A percentile compares a stretch with the other conserved stretches of the same genome.
Evolutionary conservation across 2,329 filamentous ascomycete genomes (phyloP).

Genomic region (Paracorniculantispora psalliotae): DNA sequence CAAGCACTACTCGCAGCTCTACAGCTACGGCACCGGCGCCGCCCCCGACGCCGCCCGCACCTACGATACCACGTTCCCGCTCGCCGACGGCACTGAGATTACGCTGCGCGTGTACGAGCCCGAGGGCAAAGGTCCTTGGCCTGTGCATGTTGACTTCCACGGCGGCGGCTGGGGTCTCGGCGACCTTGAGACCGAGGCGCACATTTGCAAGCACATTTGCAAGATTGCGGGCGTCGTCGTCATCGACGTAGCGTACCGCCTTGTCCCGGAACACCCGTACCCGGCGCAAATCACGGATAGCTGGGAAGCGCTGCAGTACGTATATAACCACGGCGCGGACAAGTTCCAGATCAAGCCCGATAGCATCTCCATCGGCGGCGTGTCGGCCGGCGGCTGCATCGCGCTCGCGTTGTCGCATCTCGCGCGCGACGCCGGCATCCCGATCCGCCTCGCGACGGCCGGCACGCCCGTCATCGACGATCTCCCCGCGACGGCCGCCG

Average conservation of each 20-base stretch:
- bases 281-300: conserved; percentile 45
- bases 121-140: conserved; percentile 34
- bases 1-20: conserved; percentile 38
- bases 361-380: conserved; percentile 39
- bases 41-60: conserved; percentile 35
- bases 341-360: conserved; percentile 33
- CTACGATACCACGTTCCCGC: conserved; percentile 33
- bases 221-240: conserved; percentile 39
- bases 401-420: conserved; percentile 34
- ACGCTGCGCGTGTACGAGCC: conserved; percentile 42
- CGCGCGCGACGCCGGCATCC: conserved; percentile 33
- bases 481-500: conserved; percentile 31
- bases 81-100: conserved; percentile 26
- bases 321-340: conserved; percentile 29
- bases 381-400: conserved; percentile 40
- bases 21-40: conserved; percentile 39
- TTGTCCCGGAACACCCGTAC: conserved; percentile 45
- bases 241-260: conserved; percentile 47
- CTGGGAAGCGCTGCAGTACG: conserved; percentile 39
- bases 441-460: conserved; percentile 32
- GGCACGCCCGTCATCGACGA: conserved; percentile 39
- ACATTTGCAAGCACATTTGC: conserved; percentile 45
- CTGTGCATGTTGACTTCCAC: conserved; percentile 45
- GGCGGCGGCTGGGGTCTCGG: conserved; percentile 47
- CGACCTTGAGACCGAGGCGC: conserved; percentile 44